phyloP scores from a whole-genome alignment of 2,329 filamentous ascomycete genomes.

The Eutypa lata region DNA sequence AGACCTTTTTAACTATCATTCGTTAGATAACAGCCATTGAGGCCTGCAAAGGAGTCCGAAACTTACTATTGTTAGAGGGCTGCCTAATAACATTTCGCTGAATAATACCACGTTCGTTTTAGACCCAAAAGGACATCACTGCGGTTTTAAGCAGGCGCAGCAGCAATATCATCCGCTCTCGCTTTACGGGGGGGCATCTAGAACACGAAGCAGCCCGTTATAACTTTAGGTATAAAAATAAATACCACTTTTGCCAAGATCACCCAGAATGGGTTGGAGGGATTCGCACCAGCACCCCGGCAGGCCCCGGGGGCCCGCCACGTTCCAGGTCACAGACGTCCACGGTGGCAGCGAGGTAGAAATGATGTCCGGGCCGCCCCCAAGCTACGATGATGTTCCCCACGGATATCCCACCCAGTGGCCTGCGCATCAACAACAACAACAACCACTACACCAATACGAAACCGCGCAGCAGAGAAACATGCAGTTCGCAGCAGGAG shows the following conservation, averaged over 20 bases:
- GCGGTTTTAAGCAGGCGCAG: too few relatives aligned
- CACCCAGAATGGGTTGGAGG: constrained; percentile 22
- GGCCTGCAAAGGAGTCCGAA: too few relatives aligned
- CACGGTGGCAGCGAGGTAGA: constrained; percentile 14
- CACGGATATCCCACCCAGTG: neutral
- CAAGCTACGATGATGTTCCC: constrained; percentile 6
- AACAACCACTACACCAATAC: constrained; percentile 4
- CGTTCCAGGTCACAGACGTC: constrained; percentile 19
- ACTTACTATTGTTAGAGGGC: too few relatives aligned
- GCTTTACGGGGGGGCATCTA: too few relatives aligned
- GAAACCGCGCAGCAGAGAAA: constrained; percentile 13
- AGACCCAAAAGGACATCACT: too few relatives aligned
- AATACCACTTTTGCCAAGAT: neutral
- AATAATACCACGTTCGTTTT: too few relatives aligned
- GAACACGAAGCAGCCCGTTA: too few relatives aligned
- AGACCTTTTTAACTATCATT: too few relatives aligned
- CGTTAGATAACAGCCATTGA: too few relatives aligned
- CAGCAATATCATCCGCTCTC: too few relatives aligned
- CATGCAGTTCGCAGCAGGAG: constrained; percentile 14
- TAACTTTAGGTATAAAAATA: neutral
- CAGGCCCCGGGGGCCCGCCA: constrained; percentile 14
- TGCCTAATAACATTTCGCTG: too few relatives aligned
- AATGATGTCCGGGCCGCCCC: constrained; percentile 14
- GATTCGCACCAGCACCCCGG: constrained; percentile 10
- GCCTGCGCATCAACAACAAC: constrained; percentile 6